A percentile compares a stretch with the other conserved stretches of the same genome.
These are phyloP conservation scores for Arthrobotrys entomopaga DNA, from an alignment of 2,329 filamentous ascomycete genomes.

Conservation along the genomic window DNA sequence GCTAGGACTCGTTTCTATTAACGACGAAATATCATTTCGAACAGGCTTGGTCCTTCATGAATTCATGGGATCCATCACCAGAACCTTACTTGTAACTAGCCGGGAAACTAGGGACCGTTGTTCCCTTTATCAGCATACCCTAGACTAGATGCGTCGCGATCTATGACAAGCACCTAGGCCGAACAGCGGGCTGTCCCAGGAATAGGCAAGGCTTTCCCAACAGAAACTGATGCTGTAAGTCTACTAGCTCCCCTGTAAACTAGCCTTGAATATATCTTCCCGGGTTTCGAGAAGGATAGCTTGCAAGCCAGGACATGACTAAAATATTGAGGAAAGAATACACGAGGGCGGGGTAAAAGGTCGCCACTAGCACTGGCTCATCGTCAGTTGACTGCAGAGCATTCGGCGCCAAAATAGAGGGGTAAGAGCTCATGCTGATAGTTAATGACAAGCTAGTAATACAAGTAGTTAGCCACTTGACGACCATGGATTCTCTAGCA, in stretches of 20 bases:
- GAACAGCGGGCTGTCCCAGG: slow-evolving; percentile 19
- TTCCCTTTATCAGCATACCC: slow-evolving; percentile 19
- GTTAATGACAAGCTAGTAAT: not conserved
- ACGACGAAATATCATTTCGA: not conserved
- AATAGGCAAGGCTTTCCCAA: slow-evolving; percentile 48
- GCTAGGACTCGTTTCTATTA: slow-evolving; percentile 16
- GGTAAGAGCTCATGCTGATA: slow-evolving; percentile 8
- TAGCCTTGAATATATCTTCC: slow-evolving; percentile 50
- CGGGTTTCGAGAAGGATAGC: slow-evolving; percentile 50
- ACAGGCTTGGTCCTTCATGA: slow-evolving; percentile 12
- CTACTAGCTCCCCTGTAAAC: slow-evolving; percentile 3
- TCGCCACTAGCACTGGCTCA: not conserved
- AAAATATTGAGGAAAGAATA: slow-evolving; percentile 37
- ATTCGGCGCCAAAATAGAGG: slow-evolving; percentile 22
- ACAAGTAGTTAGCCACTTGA: slow-evolving; percentile 10
- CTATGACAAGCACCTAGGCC: slow-evolving; percentile 22
- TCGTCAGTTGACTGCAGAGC: slow-evolving; percentile 43
- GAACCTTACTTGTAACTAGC: slow-evolving; percentile 5
- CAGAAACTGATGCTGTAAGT: slow-evolving; percentile 16
- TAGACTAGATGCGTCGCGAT: slow-evolving; percentile 47
- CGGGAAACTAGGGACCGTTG: slow-evolving; percentile 26
- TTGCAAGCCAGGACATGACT: slow-evolving; percentile 10
- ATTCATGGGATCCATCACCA: slow-evolving; percentile 13
- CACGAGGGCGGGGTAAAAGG: slow-evolving; percentile 50
- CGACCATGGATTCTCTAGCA: slow-evolving; percentile 27